These are phyloP conservation scores for Sutorius eximius DNA, from an alignment of 1,284 basidiomycete genomes.

Conservation along the genomic window DNA sequence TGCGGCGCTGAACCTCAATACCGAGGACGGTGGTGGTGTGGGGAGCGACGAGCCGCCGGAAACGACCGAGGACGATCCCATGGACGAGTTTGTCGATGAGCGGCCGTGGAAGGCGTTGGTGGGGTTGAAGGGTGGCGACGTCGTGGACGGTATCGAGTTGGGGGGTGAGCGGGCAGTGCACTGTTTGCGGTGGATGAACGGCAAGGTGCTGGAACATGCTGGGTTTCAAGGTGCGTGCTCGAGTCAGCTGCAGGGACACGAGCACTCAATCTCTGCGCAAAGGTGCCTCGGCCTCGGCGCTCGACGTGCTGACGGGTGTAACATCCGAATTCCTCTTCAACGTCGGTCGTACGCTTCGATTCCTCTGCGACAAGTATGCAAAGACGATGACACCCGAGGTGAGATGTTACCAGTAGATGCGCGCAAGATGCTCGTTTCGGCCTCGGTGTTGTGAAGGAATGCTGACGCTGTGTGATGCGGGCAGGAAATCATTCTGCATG, in stretches of 20 bases:
- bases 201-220: conserved; percentile 79
- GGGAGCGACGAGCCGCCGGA: conserved; percentile 29
- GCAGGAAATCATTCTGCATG: conserved; percentile 90
- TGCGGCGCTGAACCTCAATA: conserved; percentile 49
- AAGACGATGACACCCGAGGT: conserved; percentile 83
- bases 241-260: neutral
- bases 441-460: conserved; percentile 2
- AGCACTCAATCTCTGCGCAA: conserved; percentile 8
- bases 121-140: conserved; percentile 24
- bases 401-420: conserved; percentile 20
- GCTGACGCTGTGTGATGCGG: conserved; percentile 5
- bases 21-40: conserved; percentile 46
- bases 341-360: conserved; percentile 83
- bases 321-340: conserved; percentile 82
- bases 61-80: conserved; percentile 21
- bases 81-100: conserved; percentile 49
- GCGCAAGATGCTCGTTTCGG: neutral
- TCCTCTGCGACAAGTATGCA: conserved; percentile 80
- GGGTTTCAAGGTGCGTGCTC: conserved; percentile 80
- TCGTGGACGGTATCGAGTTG: conserved; percentile 38
- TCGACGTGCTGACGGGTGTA: conserved; percentile 82
- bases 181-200: conserved; percentile 69
- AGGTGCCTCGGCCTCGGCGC: conserved; percentile 67
- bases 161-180: conserved; percentile 53
- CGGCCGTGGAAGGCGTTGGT: conserved; percentile 48